Conservation (phyloP, 495 filamentous ascomycete genomes). For the Lasiosphaeriaceae sp. region DNA sequence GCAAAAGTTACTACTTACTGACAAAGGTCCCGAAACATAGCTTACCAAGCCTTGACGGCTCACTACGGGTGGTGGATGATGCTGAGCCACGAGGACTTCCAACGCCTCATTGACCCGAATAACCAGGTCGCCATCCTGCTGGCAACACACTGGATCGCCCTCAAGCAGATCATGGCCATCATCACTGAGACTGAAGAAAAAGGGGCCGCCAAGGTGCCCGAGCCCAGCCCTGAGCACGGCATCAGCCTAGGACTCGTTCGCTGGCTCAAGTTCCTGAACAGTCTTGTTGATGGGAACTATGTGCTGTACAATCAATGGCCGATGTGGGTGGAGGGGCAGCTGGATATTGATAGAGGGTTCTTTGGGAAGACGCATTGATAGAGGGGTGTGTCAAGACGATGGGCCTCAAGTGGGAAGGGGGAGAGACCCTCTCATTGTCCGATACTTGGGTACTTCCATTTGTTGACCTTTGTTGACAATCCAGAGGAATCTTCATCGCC, state of each 20-base stretch:
- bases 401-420: too few species aligned
- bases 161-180: slow-evolving; percentile 54
- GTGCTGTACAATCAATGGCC: slow-evolving; percentile 42
- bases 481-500: too few species aligned
- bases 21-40: slow-evolving; percentile 11
- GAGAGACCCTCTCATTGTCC: too few species aligned
- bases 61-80: slow-evolving; percentile 48
- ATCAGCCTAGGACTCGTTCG: slow-evolving; percentile 29
- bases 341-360: slow-evolving; percentile 27
- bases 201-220: slow-evolving; percentile 8
- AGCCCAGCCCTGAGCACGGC: slow-evolving; percentile 1
- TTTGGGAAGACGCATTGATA: slow-evolving; percentile 31
- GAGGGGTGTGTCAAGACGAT: background rate
- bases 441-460: too few species aligned
- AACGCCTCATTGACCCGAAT: slow-evolving; percentile 44
- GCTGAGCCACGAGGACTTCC: slow-evolving; percentile 51
- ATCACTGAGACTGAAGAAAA: slow-evolving; percentile 33
- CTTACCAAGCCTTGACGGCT: slow-evolving; percentile 34
- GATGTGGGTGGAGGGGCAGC: slow-evolving; percentile 43
- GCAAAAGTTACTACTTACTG: background rate
- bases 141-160: slow-evolving; percentile 54
- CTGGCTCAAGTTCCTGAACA: slow-evolving; percentile 43
- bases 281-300: slow-evolving; percentile 35
- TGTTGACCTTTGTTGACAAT: too few species aligned
- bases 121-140: slow-evolving; percentile 50